phyloP scores from a whole-genome alignment of 164 flowering plant genomes.

The Tetrastigma voinierianum region DNA sequence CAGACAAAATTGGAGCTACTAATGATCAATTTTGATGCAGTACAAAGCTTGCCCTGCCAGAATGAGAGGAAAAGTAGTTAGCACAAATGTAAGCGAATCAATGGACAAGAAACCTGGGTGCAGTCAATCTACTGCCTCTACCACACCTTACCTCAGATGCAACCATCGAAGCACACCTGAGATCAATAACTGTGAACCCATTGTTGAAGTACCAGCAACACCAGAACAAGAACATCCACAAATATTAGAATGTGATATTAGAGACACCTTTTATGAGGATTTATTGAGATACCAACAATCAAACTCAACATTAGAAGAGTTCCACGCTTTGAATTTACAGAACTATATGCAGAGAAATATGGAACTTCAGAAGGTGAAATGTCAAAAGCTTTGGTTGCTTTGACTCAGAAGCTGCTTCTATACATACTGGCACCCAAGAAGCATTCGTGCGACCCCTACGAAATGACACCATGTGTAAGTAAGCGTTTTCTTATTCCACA shows the following conservation, averaged over 20 bases:
- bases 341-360: constrained; percentile 55
- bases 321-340: constrained; percentile 69
- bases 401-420: constrained; percentile 41
- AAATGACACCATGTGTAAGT: constrained; percentile 60
- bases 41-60: constrained; percentile 90
- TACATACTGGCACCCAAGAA: constrained; percentile 49
- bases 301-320: constrained; percentile 66
- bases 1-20: constrained; percentile 2
- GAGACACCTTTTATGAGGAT: constrained; percentile 61
- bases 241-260: constrained; percentile 53
- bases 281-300: constrained; percentile 86
- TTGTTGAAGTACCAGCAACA: constrained; percentile 74
- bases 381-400: constrained; percentile 63
- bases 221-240: constrained; percentile 68
- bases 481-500: background rate
- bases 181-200: constrained; percentile 32
- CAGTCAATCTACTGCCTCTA: constrained; percentile 16
- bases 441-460: constrained; percentile 42
- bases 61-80: constrained; percentile 70
- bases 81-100: constrained; percentile 21
- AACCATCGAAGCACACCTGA: constrained; percentile 14
- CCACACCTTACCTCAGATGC: constrained; percentile 28
- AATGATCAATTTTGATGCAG: constrained; percentile 42
- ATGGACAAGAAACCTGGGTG: constrained; percentile 19
- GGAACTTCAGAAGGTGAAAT: constrained; percentile 72